These are phyloP conservation scores for Penicillium sp. DNA, from an alignment of 2,329 filamentous ascomycete species.

Conservation along the genomic window DNA sequence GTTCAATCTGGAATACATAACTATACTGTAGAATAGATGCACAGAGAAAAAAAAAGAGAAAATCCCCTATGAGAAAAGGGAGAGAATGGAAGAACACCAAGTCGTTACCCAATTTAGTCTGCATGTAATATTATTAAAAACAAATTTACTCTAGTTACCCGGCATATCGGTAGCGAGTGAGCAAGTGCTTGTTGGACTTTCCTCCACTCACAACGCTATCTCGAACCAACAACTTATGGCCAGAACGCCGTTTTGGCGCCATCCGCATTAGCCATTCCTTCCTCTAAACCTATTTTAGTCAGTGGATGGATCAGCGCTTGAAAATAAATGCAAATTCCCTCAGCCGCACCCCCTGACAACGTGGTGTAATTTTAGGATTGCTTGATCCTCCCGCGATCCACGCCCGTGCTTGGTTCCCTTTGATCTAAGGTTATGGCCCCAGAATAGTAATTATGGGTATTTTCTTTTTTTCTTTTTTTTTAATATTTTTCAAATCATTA, in stretches of 20 bases:
- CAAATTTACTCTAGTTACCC: slow-evolving; percentile 1
- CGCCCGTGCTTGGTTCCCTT: slow-evolving; percentile 20
- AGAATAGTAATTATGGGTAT: slow-evolving; percentile 13
- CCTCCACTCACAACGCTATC: neutral
- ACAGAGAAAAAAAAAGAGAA: neutral
- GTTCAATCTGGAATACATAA: slow-evolving; percentile 12
- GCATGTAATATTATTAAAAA: neutral
- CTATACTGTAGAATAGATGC: neutral
- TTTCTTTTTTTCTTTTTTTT: neutral
- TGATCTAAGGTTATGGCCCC: slow-evolving; percentile 20
- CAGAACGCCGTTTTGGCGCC: slow-evolving; percentile 1
- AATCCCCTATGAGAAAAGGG: neutral
- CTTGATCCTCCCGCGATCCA: slow-evolving; percentile 29
- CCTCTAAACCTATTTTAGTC: neutral
- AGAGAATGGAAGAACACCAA: neutral
- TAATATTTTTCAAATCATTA: slow-evolving; percentile 2
- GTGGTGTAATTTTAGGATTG: slow-evolving; percentile 22
- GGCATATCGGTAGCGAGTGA: neutral
- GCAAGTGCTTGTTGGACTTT: neutral
- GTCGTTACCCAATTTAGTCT: neutral
- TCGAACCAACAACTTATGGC: neutral
- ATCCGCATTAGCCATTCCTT: slow-evolving; percentile 2
- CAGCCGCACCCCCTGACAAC: slow-evolving; percentile 13
- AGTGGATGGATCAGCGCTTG: neutral
- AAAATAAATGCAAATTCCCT: neutral